Percentiles rank a stretch among this genome's conserved stretches.
Evolutionary conservation across 805 yeast species (phyloP).

Genomic region (Teunomyces funiuensis): DNA sequence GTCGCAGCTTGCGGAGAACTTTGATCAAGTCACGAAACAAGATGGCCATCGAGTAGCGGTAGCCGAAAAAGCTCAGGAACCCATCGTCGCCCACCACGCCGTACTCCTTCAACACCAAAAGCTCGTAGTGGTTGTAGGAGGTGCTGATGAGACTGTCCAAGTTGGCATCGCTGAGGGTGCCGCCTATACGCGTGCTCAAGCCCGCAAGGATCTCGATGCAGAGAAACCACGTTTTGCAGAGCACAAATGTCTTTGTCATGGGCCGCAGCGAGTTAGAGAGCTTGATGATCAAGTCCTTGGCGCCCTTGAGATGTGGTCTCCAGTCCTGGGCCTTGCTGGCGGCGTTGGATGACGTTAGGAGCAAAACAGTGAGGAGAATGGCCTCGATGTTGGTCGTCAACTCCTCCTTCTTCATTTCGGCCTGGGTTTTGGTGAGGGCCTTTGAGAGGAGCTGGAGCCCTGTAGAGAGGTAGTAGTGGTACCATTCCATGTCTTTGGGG

Average conservation of each 20-base stretch:
- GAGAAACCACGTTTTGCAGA: slow-evolving; percentile 58
- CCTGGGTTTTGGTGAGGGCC: slow-evolving; percentile 20
- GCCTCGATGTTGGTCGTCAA: slow-evolving; percentile 55
- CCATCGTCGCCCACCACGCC: slow-evolving; percentile 44
- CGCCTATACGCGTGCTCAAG: slow-evolving; percentile 52
- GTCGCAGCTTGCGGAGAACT: slow-evolving; percentile 26
- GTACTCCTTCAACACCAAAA: slow-evolving; percentile 32
- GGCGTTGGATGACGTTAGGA: slow-evolving; percentile 62
- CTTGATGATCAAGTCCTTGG: slow-evolving; percentile 41
- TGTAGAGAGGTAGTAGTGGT: slow-evolving; percentile 60
- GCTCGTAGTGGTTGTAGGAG: slow-evolving; percentile 29
- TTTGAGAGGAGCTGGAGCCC: slow-evolving; percentile 58
- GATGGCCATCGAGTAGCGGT: slow-evolving; percentile 38
- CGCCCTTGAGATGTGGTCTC: slow-evolving; percentile 65
- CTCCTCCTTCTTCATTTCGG: slow-evolving; percentile 16
- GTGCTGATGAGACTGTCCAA: slow-evolving; percentile 35
- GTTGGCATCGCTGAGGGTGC: slow-evolving; percentile 50
- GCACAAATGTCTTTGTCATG: slow-evolving; percentile 41
- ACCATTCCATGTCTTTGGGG: slow-evolving; percentile 59
- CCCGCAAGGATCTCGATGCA: slow-evolving; percentile 58
- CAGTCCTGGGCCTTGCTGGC: slow-evolving; percentile 52
- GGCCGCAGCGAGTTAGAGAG: slow-evolving; percentile 15
- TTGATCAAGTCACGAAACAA: slow-evolving; percentile 41
- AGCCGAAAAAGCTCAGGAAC: slow-evolving; percentile 50
- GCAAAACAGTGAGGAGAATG: slow-evolving; percentile 59